phyloP scores from a whole-genome alignment of 78 protist genomes.

The Dictyostelium intermedium region DNA sequence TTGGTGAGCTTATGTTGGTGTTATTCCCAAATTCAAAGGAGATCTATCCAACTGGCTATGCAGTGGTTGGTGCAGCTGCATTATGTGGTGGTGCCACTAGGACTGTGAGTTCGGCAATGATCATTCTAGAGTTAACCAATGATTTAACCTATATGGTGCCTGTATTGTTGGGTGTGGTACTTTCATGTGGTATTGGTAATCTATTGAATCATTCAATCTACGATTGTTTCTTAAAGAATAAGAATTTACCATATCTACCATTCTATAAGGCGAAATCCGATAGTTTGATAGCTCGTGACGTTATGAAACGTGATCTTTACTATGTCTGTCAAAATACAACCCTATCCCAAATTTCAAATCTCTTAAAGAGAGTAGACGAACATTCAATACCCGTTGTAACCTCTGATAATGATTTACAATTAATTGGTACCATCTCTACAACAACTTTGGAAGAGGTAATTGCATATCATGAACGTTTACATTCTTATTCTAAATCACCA shows the following conservation, averaged over 20 bases:
- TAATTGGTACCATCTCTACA: constrained; percentile 60
- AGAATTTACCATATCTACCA: constrained; percentile 62
- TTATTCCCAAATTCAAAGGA: constrained; percentile 53
- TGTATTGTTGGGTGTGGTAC: constrained; percentile 79
- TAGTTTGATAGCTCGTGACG: constrained; percentile 17
- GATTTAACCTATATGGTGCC: constrained; percentile 85
- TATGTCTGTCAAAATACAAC: constrained; percentile 49
- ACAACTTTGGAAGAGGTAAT: constrained; percentile 62
- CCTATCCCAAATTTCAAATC: not conserved
- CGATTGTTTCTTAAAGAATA: constrained; percentile 52
- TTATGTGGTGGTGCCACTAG: constrained; percentile 88
- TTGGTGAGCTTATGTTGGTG: constrained; percentile 80
- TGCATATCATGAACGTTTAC: constrained; percentile 55
- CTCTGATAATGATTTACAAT: not conserved
- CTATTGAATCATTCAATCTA: constrained; percentile 50
- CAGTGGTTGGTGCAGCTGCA: constrained; percentile 91
- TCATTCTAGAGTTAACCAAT: constrained; percentile 87
- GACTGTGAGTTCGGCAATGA: constrained; percentile 83
- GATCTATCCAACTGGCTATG: constrained; percentile 86
- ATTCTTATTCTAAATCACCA: constrained; percentile 53
- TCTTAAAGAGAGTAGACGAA: not conserved
- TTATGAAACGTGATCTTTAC: constrained; percentile 36
- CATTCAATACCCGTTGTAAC: constrained; percentile 23
- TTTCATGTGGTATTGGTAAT: constrained; percentile 80
- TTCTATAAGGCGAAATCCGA: constrained; percentile 23